Conservation (phyloP, 768 basidiomycete genomes). For the Coprinopsis cinerea region DNA sequence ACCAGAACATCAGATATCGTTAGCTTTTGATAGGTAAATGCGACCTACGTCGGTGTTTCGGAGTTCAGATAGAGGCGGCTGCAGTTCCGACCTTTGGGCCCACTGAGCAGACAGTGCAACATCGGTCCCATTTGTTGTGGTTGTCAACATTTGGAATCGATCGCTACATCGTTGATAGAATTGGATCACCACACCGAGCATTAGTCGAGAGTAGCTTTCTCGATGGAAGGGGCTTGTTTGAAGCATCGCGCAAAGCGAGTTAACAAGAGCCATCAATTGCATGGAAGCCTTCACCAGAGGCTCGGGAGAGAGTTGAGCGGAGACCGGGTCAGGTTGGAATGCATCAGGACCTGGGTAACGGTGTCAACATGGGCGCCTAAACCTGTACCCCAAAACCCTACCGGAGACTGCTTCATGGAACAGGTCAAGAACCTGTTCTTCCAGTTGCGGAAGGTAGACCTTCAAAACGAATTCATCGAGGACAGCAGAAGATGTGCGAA, state of each 20-base stretch:
- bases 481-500: slow-evolving; percentile 61
- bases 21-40: not conserved
- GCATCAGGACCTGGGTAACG: slow-evolving; percentile 64
- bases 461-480: slow-evolving; percentile 91
- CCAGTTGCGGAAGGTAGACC: slow-evolving; percentile 90
- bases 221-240: slow-evolving; percentile 89
- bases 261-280: slow-evolving; percentile 83
- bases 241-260: slow-evolving; percentile 89
- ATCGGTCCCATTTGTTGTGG: slow-evolving; percentile 29
- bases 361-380: not conserved
- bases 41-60: slow-evolving; percentile 44
- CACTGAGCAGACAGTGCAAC: slow-evolving; percentile 66
- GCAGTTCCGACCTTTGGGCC: slow-evolving; percentile 83
- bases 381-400: slow-evolving; percentile 22
- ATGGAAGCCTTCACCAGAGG: slow-evolving; percentile 83
- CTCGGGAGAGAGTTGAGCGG: slow-evolving; percentile 53
- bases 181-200: slow-evolving; percentile 90
- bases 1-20: slow-evolving; percentile 1
- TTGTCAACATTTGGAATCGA: slow-evolving; percentile 71
- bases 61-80: slow-evolving; percentile 64
- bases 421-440: slow-evolving; percentile 84
- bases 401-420: slow-evolving; percentile 84
- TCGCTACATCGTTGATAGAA: slow-evolving; percentile 94
- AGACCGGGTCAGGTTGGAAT: slow-evolving; percentile 77
- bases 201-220: slow-evolving; percentile 91